Evolutionary conservation across 2,329 filamentous ascomycete species (phyloP), one percentile per base, ranked within the genome.

Genomic region (Didymella arachidicola): DNA sequence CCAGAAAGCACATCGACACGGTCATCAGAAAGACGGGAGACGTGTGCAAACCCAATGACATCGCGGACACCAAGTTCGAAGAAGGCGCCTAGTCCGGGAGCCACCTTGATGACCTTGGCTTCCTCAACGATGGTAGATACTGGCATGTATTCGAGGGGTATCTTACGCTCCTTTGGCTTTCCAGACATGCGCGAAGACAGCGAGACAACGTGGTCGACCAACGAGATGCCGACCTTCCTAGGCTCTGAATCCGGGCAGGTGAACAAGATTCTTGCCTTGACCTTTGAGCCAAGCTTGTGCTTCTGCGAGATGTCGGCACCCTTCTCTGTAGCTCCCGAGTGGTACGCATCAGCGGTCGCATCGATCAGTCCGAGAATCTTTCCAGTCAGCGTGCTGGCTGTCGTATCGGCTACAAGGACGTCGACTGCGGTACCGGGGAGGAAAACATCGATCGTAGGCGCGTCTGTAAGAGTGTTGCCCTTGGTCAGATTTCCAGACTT

Each of bases 341-440:
- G 95, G 42, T 97, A 86, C 34, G 94, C 76, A 76, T 99, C 95
- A 18, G 94, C 93, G 1, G 93, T 97, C 11, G 92, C 91, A 78
- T 97, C 92, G 25, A 99, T 80, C 73, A 93, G 87, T 16, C 95
- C 96, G 84, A 99, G 90, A 43, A 98, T 86, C 77, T 97, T 97
- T 69, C 95, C 95, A 47, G 86, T 82, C 59, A 99, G 79, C n/a
- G 95, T 95, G 63, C 85, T 87, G 12, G 84, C 78, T 11, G 88
- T 87, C 14, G 90, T 86, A 45, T 95, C 90, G 2, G 91, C 89
- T 36, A 99, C 80, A 47, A 98, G 82, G 11, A 97, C 83, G 67
- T 97, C 93, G 34, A 93, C 92, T 6, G 89, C 88, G n/a, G 92
- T 95, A 65, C 95, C 96, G 1, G 96, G 95, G 7, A 97, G 84